Evolutionary conservation across 768 basidiomycete species (phyloP).

Genomic region (Boletus rex-veris): DNA sequence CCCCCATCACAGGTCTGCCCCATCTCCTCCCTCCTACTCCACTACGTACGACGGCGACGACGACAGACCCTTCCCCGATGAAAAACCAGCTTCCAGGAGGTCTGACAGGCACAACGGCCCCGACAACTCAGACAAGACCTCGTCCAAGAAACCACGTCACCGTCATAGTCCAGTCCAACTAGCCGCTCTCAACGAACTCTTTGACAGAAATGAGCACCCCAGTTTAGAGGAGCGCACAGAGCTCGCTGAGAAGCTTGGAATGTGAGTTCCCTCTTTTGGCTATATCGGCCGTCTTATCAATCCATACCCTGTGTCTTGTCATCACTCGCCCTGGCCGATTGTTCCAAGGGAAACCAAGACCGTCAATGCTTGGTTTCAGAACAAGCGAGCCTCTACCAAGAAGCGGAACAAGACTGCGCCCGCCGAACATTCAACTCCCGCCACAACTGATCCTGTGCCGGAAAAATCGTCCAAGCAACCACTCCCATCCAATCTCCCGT

Average conservation of each 20-base stretch:
- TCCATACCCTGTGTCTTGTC: constrained; percentile 7
- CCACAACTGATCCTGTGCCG: constrained; percentile 22
- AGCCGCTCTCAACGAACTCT: constrained; percentile 73
- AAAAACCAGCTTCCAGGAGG: constrained; percentile 24
- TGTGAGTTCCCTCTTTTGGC: constrained; percentile 50
- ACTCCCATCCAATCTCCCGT: constrained; percentile 29
- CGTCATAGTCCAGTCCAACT: constrained; percentile 72
- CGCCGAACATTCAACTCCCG: constrained; percentile 31
- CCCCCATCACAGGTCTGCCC: constrained; percentile 9
- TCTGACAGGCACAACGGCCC: constrained; percentile 24
- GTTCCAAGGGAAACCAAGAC: constrained; percentile 72
- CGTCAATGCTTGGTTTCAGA: constrained; percentile 85
- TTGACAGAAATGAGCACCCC: constrained; percentile 73
- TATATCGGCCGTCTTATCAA: constrained; percentile 21
- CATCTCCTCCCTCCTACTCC: constrained; percentile 8
- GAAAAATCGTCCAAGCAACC: constrained; percentile 29
- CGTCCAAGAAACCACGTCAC: constrained; percentile 70
- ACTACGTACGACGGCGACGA: constrained; percentile 20
- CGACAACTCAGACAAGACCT: constrained; percentile 22
- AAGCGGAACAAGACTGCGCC: constrained; percentile 52
- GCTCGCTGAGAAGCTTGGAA: constrained; percentile 69
- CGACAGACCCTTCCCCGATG: constrained; percentile 19
- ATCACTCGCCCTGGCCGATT: constrained; percentile 6
- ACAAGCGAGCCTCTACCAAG: constrained; percentile 80
- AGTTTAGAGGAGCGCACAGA: constrained; percentile 62